Evolutionary conservation across 2,329 filamentous ascomycete genomes (phyloP).

Genomic region (Sphaerulina populicola): DNA sequence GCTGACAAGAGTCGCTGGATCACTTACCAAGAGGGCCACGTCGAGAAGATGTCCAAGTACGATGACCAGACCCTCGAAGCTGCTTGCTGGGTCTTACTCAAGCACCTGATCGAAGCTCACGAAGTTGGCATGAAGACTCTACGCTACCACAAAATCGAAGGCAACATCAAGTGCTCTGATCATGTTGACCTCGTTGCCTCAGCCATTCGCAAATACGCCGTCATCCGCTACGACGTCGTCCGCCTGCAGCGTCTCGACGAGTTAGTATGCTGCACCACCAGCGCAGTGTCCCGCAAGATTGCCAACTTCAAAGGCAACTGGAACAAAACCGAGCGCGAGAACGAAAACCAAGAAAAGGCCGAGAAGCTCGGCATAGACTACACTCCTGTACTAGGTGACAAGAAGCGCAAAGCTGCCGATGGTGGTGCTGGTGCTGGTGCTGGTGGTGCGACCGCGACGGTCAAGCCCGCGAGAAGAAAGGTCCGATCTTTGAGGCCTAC

Average conservation of each 20-base stretch:
- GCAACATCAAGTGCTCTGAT: constrained; percentile 10
- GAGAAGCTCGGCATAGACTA: constrained; percentile 8
- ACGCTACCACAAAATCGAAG: constrained; percentile 9
- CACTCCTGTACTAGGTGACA: constrained; percentile 12
- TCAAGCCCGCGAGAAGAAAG: background rate
- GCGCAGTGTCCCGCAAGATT: constrained; percentile 13
- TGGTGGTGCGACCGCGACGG: background rate
- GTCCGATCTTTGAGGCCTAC: background rate
- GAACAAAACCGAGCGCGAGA: constrained; percentile 13
- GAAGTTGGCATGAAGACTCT: constrained; percentile 10
- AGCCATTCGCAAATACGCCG: constrained; percentile 11
- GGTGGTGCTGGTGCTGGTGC: background rate
- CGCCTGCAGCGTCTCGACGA: constrained; percentile 15
- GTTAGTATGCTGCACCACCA: constrained; percentile 12
- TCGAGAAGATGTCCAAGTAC: constrained; percentile 13
- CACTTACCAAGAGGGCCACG: constrained; percentile 11
- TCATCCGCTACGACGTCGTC: constrained; percentile 18
- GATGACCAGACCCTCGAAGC: constrained; percentile 9
- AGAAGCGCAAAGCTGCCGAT: constrained; percentile 12
- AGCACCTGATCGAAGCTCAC: constrained; percentile 13
- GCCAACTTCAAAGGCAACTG: constrained; percentile 16
- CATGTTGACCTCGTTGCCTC: constrained; percentile 11
- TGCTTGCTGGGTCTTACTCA: constrained; percentile 13
- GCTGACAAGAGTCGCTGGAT: constrained; percentile 12
- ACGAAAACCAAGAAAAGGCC: constrained; percentile 10